Base-by-base conservation (phyloP, 23 red algal species). In the Gracilaria domingensis region DNA sequence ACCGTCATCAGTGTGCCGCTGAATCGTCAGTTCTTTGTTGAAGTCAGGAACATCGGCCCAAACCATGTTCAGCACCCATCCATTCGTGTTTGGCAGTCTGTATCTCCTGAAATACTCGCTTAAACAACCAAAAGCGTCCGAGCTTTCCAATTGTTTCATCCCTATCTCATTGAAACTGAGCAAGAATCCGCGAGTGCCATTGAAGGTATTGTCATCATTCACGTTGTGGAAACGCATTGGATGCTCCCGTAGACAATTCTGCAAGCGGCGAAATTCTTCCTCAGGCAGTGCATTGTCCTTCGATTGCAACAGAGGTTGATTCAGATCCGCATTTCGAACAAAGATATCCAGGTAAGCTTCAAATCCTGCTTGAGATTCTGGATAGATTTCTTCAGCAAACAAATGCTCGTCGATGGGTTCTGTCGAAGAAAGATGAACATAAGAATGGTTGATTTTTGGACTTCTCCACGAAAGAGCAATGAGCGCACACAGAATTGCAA, bases 11-110 rank as follows among this genome's bases (percentile, higher is more conserved):
- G 74, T 80, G 49, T 89, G 86, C 35, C 86, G 67, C 44, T 66
- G 66, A 75, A 89, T 80, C 12, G 74, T 71, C 12, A 75, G 49
- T 59, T 89, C 67, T 39, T 34, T 60, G 29, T 66, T 48, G 48
- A 59, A 79, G 58, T 89, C 72, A 2, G 86, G 62, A 23, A 79
- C 50, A 39, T 89, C 86, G 18, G 86, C 86, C 86, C 70, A 78
- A 25, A 89, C 71, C 86, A 89, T 80, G 72, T 89, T 89, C 34
- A 89, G 28, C 21, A 89, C 86, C 70, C 70, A 89, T 13, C n/a
- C 86, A 57, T 89, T 89, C 26, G 86, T 75, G 51, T 66, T 62
- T 49, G 74, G 70, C 2, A 79, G 36, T 28, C 86, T 4, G n/a
- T 65, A 58, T 21, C 74, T 25, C 12, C 54, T 39, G 39, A 89